phyloP scores from a whole-genome alignment of 768 basidiomycete genomes.

The Clavulina sp. region DNA sequence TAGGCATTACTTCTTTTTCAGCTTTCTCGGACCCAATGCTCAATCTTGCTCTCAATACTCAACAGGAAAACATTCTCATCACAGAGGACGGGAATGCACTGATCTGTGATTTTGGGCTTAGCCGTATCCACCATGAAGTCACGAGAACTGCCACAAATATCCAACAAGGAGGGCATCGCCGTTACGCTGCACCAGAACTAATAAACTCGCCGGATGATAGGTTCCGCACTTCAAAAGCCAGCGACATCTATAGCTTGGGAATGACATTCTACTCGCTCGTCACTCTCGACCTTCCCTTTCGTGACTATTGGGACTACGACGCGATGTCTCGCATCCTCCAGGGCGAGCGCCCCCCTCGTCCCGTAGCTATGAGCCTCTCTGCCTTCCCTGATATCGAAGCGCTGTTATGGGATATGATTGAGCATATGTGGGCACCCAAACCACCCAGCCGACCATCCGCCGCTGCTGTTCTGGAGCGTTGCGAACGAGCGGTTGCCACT shows the following conservation, averaged over 20 bases:
- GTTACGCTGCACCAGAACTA: background rate
- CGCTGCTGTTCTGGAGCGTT: background rate
- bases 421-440: background rate
- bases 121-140: background rate
- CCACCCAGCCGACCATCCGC: background rate
- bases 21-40: too few species aligned
- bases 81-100: background rate
- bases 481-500: too few species aligned
- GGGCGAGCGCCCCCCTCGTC: too few species aligned
- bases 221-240: background rate
- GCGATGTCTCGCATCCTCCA: too few species aligned
- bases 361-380: too few species aligned
- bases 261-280: background rate
- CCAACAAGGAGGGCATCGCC: background rate
- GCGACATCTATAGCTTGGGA: background rate
- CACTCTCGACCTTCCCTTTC: background rate
- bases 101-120: background rate
- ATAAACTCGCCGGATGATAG: background rate
- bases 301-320: background rate
- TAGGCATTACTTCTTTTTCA: too few species aligned
- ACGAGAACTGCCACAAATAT: background rate
- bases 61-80: constrained; percentile 26
- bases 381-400: too few species aligned
- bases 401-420: background rate
- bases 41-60: too few species aligned